phyloP scores from a whole-genome alignment of 108 stramenopile species.

The Licmophora abbreviata region DNA sequence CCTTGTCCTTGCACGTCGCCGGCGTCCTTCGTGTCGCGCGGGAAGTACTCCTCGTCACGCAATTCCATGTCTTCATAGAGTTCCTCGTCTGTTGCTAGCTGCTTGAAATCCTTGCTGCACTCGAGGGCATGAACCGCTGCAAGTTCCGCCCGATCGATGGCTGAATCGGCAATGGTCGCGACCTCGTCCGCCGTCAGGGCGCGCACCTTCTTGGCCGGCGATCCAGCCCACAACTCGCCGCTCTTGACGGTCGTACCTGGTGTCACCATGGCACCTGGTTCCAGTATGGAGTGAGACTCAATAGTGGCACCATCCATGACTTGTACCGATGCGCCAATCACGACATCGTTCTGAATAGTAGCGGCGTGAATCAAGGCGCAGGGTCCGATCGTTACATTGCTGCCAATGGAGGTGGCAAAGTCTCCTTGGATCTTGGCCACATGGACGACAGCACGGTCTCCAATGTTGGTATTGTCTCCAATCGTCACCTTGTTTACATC shows the following conservation, averaged over 20 bases:
- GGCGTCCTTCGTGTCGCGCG: constrained; percentile 5
- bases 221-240: constrained; percentile 87
- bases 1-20: constrained; percentile 79
- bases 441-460: constrained; percentile 90
- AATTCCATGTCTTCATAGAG: constrained; percentile 44
- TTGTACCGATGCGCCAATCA: constrained; percentile 82
- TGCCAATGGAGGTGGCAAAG: constrained; percentile 77
- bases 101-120: constrained; percentile 67
- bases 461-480: constrained; percentile 78
- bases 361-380: constrained; percentile 88
- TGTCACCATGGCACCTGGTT: constrained; percentile 76
- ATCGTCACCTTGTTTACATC: constrained; percentile 77
- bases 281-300: constrained; percentile 63
- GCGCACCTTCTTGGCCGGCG: constrained; percentile 88
- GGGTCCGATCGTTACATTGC: constrained; percentile 74
- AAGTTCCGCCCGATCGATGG: constrained; percentile 41
- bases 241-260: constrained; percentile 63
- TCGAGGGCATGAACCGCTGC: constrained; percentile 71
- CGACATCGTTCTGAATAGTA: constrained; percentile 65
- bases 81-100: constrained; percentile 60
- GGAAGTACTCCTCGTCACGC: constrained; percentile 62
- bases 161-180: constrained; percentile 30
- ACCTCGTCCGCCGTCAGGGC: constrained; percentile 70
- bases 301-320: constrained; percentile 88
- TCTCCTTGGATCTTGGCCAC: constrained; percentile 93